phyloP scores from a whole-genome alignment of 169 alveolate genomes.

The Eimeria necatrix region DNA sequence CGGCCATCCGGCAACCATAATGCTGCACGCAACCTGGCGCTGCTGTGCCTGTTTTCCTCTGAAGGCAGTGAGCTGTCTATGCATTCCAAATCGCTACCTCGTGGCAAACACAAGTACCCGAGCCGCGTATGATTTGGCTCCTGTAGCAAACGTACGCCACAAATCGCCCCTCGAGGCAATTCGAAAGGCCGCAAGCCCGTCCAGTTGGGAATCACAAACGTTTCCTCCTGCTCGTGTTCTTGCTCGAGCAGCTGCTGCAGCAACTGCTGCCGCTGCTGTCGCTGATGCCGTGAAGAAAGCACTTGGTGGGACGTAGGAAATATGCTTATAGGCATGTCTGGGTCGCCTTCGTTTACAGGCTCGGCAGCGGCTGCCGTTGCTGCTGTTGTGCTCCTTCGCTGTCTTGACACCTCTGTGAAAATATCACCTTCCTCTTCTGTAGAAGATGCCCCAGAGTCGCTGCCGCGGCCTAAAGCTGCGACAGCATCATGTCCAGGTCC shows the following conservation, averaged over 20 bases:
- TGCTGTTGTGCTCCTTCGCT: background rate
- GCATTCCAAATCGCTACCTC: slow-evolving; percentile 37
- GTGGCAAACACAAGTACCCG: background rate
- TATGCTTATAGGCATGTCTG: background rate
- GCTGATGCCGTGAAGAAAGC: slow-evolving; percentile 38
- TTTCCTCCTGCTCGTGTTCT: background rate
- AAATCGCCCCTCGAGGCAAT: background rate
- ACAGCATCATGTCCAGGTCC: background rate
- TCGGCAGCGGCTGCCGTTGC: slow-evolving; percentile 25
- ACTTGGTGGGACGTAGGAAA: background rate
- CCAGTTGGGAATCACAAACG: slow-evolving; percentile 21
- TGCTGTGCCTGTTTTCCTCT: background rate
- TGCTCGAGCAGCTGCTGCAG: slow-evolving; percentile 29
- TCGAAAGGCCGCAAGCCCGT: background rate
- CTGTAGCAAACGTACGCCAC: slow-evolving; percentile 66
- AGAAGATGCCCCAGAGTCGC: slow-evolving; percentile 52
- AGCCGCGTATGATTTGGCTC: background rate
- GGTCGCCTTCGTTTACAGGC: slow-evolving; percentile 33
- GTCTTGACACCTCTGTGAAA: background rate
- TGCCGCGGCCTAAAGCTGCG: slow-evolving; percentile 13
- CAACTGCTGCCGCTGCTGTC: slow-evolving; percentile 45
- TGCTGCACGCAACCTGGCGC: slow-evolving; percentile 3
- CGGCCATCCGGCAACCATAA: slow-evolving; percentile 43
- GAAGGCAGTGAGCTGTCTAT: slow-evolving; percentile 37
- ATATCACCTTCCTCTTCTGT: slow-evolving; percentile 30